phyloP scores from a whole-genome alignment of 2,329 filamentous ascomycete genomes.

The Fusarium brachygibbosum region DNA sequence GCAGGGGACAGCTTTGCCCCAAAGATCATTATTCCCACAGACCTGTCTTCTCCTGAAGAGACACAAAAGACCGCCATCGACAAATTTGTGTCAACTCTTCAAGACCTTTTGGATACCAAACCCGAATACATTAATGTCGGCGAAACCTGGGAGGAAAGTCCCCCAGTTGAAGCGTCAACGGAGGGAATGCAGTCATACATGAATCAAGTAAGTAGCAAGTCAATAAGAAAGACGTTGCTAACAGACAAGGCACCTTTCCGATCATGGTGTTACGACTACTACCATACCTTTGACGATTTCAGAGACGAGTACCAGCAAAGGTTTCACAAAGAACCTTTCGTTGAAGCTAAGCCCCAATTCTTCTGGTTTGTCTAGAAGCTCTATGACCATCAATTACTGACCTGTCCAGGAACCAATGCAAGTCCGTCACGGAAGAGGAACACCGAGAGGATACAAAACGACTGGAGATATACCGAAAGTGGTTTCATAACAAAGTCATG shows the following conservation, averaged over 20 bases:
- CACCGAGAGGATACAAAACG: constrained; percentile 33
- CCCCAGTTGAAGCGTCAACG: constrained; percentile 9
- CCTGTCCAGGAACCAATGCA: constrained; percentile 41
- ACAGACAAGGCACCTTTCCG: constrained; percentile 50
- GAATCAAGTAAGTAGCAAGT: constrained; percentile 43
- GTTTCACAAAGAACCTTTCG: constrained; percentile 46
- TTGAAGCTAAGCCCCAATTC: constrained; percentile 49
- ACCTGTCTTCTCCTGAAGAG: constrained; percentile 35
- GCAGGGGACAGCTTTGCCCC: constrained; percentile 9
- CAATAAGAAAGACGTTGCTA: neutral
- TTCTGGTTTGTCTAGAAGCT: constrained; percentile 48
- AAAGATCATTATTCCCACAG: constrained; percentile 48
- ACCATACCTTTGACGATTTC: constrained; percentile 50
- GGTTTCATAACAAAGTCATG: constrained; percentile 52
- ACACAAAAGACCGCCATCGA: constrained; percentile 25
- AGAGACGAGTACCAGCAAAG: constrained; percentile 43
- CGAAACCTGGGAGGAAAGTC: constrained; percentile 36
- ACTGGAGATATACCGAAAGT: constrained; percentile 49
- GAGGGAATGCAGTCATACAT: constrained; percentile 49
- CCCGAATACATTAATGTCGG: constrained; percentile 37
- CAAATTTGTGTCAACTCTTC: constrained; percentile 46
- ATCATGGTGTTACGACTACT: constrained; percentile 54
- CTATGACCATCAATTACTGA: neutral
- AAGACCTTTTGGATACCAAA: constrained; percentile 30
- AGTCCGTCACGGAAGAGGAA: constrained; percentile 15